phyloP scores from a whole-genome alignment of 768 basidiomycete species.

The Mrakia gelida region DNA sequence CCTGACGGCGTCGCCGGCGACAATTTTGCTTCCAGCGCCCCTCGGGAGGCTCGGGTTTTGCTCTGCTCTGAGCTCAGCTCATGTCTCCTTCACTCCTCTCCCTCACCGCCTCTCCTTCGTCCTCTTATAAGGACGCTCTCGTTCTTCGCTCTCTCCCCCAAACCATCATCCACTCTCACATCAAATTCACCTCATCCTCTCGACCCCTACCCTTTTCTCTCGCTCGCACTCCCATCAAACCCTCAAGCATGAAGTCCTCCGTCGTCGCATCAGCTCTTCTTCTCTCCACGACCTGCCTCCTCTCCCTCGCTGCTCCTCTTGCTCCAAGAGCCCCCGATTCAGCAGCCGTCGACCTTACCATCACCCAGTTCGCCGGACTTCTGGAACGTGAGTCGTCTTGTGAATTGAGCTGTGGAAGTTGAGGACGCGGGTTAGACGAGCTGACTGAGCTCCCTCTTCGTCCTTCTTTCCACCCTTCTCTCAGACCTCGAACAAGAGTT shows the following conservation, averaged over 20 bases:
- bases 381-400: not conserved
- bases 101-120: too few species aligned
- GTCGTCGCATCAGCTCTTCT: not conserved
- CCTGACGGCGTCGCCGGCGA: too few species aligned
- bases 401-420: too few species aligned
- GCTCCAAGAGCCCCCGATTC: not conserved
- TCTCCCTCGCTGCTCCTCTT: not conserved
- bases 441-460: not conserved
- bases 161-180: too few species aligned
- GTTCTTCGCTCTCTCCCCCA: too few species aligned
- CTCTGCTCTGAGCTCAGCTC: too few species aligned
- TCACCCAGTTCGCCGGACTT: not conserved
- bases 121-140: too few species aligned
- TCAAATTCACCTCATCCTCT: too few species aligned
- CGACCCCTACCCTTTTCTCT: not conserved
- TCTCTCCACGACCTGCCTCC: not conserved
- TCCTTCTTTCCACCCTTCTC: not conserved
- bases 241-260: not conserved
- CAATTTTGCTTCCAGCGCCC: too few species aligned
- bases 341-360: not conserved
- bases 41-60: too few species aligned
- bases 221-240: not conserved
- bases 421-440: not conserved
- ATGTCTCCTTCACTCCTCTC: too few species aligned
- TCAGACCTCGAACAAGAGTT: constrained; percentile 58